Evolutionary conservation across 1,284 basidiomycete species (phyloP), one percentile per base, ranked within the genome.

Genomic region (Ceratobasidium sp.): DNA sequence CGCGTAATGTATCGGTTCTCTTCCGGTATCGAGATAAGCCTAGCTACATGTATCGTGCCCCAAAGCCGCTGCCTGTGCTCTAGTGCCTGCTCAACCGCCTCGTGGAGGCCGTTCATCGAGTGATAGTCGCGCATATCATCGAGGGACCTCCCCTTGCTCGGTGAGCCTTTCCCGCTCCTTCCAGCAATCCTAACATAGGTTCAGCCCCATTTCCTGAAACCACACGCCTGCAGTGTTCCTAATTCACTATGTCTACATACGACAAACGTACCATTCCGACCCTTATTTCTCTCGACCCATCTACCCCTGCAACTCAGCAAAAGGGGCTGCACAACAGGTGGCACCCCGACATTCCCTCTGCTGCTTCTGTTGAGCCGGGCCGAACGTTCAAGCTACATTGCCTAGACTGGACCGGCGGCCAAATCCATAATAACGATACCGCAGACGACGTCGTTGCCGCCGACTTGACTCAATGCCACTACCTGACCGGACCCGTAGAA

Each of bases 331-430:
- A 91, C 77, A 91, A 91, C 77, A 87, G 89, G 61, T 91, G 89
- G 89, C 89, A 91, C 77, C 89, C 89, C 0, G 89, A 90, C 76
- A 91, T 91, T 62, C 89, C 89, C n/a, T 79, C 89, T 0, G 80
- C 87, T 63, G 87, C 82, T 1, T 87, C 87, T 0, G 89, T 91
- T 11, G 89, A 89, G 77, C 89, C 89, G 3, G 89, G 89, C 9
- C 74, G 88, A 85, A 86, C 88, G 2, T 93, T 94, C 85, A 92
- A 91, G 75, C 80, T 93, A 38, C 87, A 92, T 81, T 91, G 89
- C 75, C 85, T 91, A 88, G 90, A 92, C 77, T 92, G 89, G 88
- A 91, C 91, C 18, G 90, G 90, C 32, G 88, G 87, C 1, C 91
- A 92, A 78, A 90, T 92, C 59, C 87, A 88, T 54, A 92, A 92